Percentiles rank a stretch among this genome's conserved stretches.
These are phyloP conservation scores for Mortierella sp. DNA, from an alignment of 371 early-diverging fungal species.

Conservation along the genomic window DNA sequence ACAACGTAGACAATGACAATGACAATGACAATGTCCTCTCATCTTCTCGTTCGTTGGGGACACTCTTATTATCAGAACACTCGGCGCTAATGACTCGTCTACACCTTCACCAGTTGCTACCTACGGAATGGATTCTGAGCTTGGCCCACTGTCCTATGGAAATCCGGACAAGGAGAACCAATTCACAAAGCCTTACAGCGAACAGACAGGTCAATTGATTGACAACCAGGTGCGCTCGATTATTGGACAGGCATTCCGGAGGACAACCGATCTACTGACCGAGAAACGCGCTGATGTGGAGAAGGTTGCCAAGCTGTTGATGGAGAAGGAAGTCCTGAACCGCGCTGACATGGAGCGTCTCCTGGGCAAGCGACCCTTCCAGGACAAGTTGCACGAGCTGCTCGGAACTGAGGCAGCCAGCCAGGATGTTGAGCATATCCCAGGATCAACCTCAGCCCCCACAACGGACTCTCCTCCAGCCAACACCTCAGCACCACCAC, in stretches of 20 bases:
- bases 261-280: constrained; percentile 83
- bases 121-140: constrained; percentile 93
- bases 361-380: constrained; percentile 90
- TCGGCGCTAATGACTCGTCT: neutral
- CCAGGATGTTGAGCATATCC: constrained; percentile 26
- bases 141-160: constrained; percentile 88
- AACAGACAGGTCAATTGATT: constrained; percentile 93
- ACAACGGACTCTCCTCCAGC: constrained; percentile 24
- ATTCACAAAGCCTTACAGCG: constrained; percentile 96
- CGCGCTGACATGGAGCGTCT: constrained; percentile 94
- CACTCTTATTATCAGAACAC: too few relatives aligned
- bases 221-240: constrained; percentile 92
- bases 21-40: too few relatives aligned
- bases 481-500: constrained; percentile 2
- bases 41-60: too few relatives aligned
- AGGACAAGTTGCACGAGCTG: constrained; percentile 65
- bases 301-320: constrained; percentile 90
- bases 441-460: constrained; percentile 28
- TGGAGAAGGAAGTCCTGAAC: constrained; percentile 96
- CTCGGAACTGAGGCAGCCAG: constrained; percentile 40
- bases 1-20: neutral
- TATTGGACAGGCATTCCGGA: constrained; percentile 83
- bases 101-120: constrained; percentile 66
- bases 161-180: constrained; percentile 79
- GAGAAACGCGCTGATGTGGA: constrained; percentile 88